Percentiles rank a stretch among this genome's conserved stretches.
Evolutionary conservation across 345 rosid species (phyloP).

Genomic region (Citropsis articulata): DNA sequence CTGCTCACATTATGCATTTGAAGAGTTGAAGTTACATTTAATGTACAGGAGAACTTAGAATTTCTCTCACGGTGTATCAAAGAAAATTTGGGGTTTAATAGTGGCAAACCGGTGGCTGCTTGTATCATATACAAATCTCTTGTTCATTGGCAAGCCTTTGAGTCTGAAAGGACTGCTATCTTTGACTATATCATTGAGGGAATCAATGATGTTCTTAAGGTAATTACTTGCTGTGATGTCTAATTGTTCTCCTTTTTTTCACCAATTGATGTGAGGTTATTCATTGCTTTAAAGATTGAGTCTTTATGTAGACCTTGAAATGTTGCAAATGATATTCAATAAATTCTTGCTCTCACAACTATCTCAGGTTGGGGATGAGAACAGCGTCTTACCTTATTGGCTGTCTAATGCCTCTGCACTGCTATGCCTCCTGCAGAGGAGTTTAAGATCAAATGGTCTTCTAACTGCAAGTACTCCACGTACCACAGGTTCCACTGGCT

Average conservation of each 20-base stretch:
- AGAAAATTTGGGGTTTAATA: conserved; percentile 74
- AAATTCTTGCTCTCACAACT: conserved; percentile 9
- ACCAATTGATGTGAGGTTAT: not conserved
- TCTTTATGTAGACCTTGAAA: not conserved
- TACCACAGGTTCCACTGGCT: conserved; percentile 47
- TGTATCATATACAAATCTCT: conserved; percentile 87
- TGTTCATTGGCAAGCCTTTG: conserved; percentile 92
- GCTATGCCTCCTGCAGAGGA: conserved; percentile 88
- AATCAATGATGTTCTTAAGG: conserved; percentile 83
- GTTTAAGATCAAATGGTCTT: conserved; percentile 76
- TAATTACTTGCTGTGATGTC: conserved; percentile 18
- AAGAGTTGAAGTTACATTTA: conserved; percentile 7
- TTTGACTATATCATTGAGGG: conserved; percentile 91
- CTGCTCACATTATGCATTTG: conserved; percentile 7
- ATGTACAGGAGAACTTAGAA: conserved; percentile 78
- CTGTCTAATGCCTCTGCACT: conserved; percentile 93
- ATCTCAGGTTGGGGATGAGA: conserved; percentile 79
- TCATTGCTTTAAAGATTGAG: not conserved
- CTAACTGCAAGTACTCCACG: conserved; percentile 53
- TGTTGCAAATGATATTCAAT: not conserved
- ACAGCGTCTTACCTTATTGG: conserved; percentile 79
- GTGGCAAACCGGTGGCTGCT: conserved; percentile 89
- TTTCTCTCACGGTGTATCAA: conserved; percentile 81
- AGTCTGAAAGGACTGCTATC: conserved; percentile 83
- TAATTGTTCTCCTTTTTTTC: not conserved